Evolutionary conservation across 805 yeast species (phyloP), one percentile per base, ranked within the genome.

Genomic region (Nematodospora valgi): DNA sequence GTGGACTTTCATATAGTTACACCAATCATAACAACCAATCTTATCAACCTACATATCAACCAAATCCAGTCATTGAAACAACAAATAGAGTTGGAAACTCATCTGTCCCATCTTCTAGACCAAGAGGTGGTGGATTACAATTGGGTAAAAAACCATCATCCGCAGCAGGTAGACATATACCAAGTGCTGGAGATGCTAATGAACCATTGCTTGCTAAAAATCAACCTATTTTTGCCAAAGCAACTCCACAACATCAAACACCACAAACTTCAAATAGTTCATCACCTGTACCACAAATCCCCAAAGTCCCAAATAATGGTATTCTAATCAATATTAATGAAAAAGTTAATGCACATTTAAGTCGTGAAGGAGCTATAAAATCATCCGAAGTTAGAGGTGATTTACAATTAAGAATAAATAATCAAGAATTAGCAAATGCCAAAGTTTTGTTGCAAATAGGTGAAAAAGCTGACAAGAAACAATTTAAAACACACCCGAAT

Each of bases 401-500:
- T 48, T 69, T 91, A 48, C 95, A 87, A 62, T 68, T 93, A 55
- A 81, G 96, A 56, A 79, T 93, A 44, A 88, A 83, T 57, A 76
- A 88, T 51, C 68, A 83, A n/a, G 75, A 71, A 25, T 70, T 81
- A 45, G 79, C 94, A 10, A 74, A 73, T 47, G 75, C 87, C 37
- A 76, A 75, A 54, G 71, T 93, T 40, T 53, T 74, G 42, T 64
- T 89, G 45, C 58, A 66, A 27, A 70, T 79, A 27, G 68, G 62
- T 14, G 71, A 66, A 27, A 69, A 79, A 25, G 68, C 62, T 15
- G 72, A 73, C 20, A 62, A 67, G 27, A 67, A 79, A 30, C 88
- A 82, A 54, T 93, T 76, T 68, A 89, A 89, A 61, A 88, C 98
- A 11, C 96, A 93, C 68, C 98, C 98, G 44, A 89, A 91, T 56